A percentile compares a stretch with the other conserved stretches of the same genome.
These are phyloP conservation scores for Dictyostelium brefeldianum DNA, from an alignment of 78 protist species.

Conservation along the genomic window DNA sequence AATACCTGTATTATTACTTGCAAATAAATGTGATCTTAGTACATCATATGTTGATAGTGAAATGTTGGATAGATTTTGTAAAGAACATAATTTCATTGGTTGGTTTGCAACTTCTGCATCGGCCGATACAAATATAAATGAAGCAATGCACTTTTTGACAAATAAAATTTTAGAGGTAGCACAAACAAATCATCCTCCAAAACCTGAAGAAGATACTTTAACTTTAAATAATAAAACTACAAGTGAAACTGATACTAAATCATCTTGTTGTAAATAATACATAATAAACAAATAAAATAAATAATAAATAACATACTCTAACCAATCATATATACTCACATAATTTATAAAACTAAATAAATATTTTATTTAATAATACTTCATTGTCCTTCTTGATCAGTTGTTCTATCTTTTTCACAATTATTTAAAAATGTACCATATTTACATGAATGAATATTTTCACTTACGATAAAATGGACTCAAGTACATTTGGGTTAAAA, in stretches of 20 bases:
- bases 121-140: constrained; percentile 64
- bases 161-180: constrained; percentile 68
- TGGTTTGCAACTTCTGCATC: constrained; percentile 85
- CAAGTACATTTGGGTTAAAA: constrained; percentile 82
- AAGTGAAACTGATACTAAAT: neutral
- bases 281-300: neutral
- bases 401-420: constrained; percentile 51
- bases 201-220: constrained; percentile 39
- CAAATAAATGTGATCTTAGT: constrained; percentile 81
- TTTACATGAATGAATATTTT: constrained; percentile 56
- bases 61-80: constrained; percentile 69
- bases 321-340: too few relatives aligned
- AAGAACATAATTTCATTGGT: constrained; percentile 77
- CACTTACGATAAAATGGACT: constrained; percentile 82
- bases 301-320: neutral
- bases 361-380: neutral
- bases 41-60: constrained; percentile 44
- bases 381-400: too few relatives aligned
- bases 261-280: constrained; percentile 22
- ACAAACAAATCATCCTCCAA: constrained; percentile 64
- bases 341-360: neutral
- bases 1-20: constrained; percentile 83
- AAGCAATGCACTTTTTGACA: constrained; percentile 75
- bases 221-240: neutral
- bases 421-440: constrained; percentile 79